Percentiles rank a stretch among this genome's conserved stretches.
Evolutionary conservation across 2,329 filamentous ascomycete genomes (phyloP).

Genomic region (Trichophyton mentagrophytes): DNA sequence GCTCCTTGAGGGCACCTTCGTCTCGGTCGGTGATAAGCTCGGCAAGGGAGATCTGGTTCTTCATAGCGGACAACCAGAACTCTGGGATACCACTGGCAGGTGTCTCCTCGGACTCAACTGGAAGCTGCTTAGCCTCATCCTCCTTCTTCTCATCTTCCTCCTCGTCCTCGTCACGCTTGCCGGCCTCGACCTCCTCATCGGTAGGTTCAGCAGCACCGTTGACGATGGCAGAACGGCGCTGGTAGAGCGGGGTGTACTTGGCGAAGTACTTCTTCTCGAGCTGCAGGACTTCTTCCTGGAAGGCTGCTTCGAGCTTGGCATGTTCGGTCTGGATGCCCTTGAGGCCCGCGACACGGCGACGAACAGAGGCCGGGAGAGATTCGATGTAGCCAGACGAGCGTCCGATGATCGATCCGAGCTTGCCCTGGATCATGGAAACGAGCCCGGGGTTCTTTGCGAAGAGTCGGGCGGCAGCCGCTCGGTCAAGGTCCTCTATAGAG

Average conservation of each 20-base stretch:
- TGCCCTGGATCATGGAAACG: conserved; percentile 94
- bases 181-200: conserved; percentile 72
- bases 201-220: conserved; percentile 79
- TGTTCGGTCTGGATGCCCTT: conserved; percentile 99
- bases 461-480: conserved; percentile 72
- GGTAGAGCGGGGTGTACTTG: conserved; percentile 94
- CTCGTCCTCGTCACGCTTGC: conserved; percentile 64
- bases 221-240: conserved; percentile 86
- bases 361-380: conserved; percentile 77
- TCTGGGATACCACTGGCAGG: conserved; percentile 75
- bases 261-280: conserved; percentile 99
- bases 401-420: conserved; percentile 83
- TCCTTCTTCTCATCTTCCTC: conserved; percentile 44
- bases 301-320: conserved; percentile 93
- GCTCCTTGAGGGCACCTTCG: conserved; percentile 78
- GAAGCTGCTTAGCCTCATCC: conserved; percentile 40
- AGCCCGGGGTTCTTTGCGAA: conserved; percentile 93
- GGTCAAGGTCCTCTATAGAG: conserved; percentile 72
- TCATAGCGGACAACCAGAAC: conserved; percentile 99
- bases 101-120: conserved; percentile 28
- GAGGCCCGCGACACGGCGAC: conserved; percentile 83
- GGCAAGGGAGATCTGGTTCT: conserved; percentile 92
- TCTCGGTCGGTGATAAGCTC: conserved; percentile 99
- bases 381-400: conserved; percentile 96
- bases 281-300: conserved; percentile 95